Evolutionary conservation across 2,329 filamentous ascomycete species (phyloP).

Genomic region (Xylaria sp.): DNA sequence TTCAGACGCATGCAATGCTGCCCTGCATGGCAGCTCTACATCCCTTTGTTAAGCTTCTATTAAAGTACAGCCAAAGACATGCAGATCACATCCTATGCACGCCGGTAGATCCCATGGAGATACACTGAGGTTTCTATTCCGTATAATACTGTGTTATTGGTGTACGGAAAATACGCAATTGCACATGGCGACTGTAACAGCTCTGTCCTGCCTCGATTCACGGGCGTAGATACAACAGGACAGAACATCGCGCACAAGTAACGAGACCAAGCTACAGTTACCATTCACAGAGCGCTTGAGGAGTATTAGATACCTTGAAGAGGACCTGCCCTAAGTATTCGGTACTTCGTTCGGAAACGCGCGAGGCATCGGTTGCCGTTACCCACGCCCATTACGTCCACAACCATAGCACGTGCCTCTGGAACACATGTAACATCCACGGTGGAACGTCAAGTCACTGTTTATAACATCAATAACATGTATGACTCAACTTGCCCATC

Average conservation of each 20-base stretch:
- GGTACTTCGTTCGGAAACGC: neutral
- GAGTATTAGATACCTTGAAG: neutral
- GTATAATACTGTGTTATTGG: neutral
- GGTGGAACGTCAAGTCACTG: conserved; percentile 18
- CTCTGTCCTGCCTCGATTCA: neutral
- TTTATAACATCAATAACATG: conserved; percentile 3
- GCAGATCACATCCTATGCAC: neutral
- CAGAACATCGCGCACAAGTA: neutral
- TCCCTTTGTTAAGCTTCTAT: neutral
- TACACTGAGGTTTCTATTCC: neutral
- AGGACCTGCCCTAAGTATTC: neutral
- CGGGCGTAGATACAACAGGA: neutral
- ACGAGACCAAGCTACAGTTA: neutral
- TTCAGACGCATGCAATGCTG: neutral
- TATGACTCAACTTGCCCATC: neutral
- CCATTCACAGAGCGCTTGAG: neutral
- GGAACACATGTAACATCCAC: conserved; percentile 18
- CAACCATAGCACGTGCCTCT: conserved; percentile 16
- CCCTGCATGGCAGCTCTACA: neutral
- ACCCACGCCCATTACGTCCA: neutral
- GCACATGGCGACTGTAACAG: neutral
- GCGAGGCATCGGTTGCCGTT: neutral
- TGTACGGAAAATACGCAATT: neutral
- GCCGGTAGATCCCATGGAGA: neutral
- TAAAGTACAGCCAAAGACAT: neutral